These are phyloP conservation scores for Penicillium malachiteum DNA, from an alignment of 495 filamentous ascomycete species.

Conservation along the genomic window DNA sequence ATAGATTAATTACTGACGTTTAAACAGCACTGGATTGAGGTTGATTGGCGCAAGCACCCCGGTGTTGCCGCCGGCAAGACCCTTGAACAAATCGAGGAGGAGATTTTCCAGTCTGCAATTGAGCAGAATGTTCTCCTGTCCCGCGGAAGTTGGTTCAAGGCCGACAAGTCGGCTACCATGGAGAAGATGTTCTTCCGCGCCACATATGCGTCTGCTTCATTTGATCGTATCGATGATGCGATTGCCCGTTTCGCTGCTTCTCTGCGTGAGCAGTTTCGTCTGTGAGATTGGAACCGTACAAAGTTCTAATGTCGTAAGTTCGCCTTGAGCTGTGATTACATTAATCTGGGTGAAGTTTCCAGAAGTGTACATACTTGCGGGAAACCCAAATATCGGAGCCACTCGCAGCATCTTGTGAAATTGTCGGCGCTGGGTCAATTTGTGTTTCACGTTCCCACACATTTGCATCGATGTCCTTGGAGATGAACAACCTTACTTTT, in stretches of 20 bases:
- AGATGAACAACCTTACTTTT: not conserved
- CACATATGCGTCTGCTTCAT: constrained; percentile 80
- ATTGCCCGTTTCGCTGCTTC: constrained; percentile 73
- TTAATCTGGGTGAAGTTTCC: not conserved
- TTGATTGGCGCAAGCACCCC: constrained; percentile 77
- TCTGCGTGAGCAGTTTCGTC: constrained; percentile 61
- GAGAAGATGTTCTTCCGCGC: constrained; percentile 77
- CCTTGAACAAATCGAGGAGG: constrained; percentile 74
- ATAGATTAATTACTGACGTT: constrained; percentile 10
- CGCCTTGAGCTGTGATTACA: no score
- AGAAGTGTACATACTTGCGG: not conserved
- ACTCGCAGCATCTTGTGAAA: no score
- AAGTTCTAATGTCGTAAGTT: no score
- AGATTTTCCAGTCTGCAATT: constrained; percentile 74
- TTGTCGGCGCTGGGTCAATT: no score
- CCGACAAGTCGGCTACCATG: constrained; percentile 48
- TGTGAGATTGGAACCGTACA: constrained; percentile 16
- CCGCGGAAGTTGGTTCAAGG: constrained; percentile 86
- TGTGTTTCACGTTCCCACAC: no score
- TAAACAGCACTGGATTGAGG: constrained; percentile 73
- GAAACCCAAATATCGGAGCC: no score
- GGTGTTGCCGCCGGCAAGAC: constrained; percentile 49
- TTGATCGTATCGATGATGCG: constrained; percentile 73
- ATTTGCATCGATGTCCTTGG: no score
- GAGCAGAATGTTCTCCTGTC: constrained; percentile 71